Evolutionary conservation across 257 asterid genomes (phyloP), one percentile per base, ranked within the genome.

Genomic region (Capsicum pubescens): DNA sequence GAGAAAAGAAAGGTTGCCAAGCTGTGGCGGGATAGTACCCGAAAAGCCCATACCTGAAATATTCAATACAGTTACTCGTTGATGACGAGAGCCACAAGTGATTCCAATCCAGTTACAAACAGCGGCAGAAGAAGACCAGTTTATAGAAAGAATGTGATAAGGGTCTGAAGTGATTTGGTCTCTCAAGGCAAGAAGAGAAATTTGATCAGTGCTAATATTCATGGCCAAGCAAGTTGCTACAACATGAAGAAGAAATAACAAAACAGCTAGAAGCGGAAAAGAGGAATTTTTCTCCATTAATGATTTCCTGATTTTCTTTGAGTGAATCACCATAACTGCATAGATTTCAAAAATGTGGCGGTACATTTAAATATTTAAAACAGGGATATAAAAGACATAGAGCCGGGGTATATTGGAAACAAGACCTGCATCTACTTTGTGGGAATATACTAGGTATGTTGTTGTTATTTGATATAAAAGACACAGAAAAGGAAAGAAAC

Each of bases 1-100:
- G 1, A 90, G 91, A 82, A 88, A 90, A 1, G 90, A 87, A 8
- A 90, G 87, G 71, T 85, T 39, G 6, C 91, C 92, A 48, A 90
- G n/a, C 0, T 83, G 67, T 4, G 87, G 87, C 7, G 92, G 82
- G 56, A 90, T 81, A 0, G 17, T 82, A 15, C 88, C 90, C 1
- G 77, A 59, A 6, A 90, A 84, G 3, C 81, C 83, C 88, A 83
- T 76, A 61, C 52, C 17, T 8, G 88, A 83, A 8, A 89, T 36
- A 11, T 76, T 81, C 6, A 89, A 6, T 42, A 74, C 82, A 9
- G 48, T 70, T 0, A 89, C 82, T 60, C 89, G 10, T 2, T 32
- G 56, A 85, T 89, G 89, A 54, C 72, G 87, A 16, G 81, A 56
- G 52, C 71, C 55, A 39, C 89, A 89, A 44, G 86, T 86, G 19